Evolutionary conservation across 805 yeast genomes (phyloP), one percentile per base, ranked within the genome.

Genomic region (Candida ovalis): DNA sequence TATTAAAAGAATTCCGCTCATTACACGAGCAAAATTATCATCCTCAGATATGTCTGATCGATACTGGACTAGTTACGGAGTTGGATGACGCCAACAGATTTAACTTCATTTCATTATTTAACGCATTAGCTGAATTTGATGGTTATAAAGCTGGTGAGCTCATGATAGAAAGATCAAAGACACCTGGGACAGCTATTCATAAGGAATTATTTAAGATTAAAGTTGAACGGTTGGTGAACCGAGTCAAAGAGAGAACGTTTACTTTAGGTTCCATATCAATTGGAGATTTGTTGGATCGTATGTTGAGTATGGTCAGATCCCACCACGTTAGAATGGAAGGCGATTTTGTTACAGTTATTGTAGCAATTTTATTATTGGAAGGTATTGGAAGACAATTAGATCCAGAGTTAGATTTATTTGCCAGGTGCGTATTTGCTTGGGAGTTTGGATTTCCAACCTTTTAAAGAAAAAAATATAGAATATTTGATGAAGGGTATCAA

Each of bases 241-340:
- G 85, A 56, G 87, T 94, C 61, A 89, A 87, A 60, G 79, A 85
- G 61, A 74, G 96, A 47, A 94, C 99, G 0, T 94, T 94, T 62
- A 88, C 97, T 1, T 71, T 94, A 45, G 98, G 98, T 0, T 86
- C 89, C 42, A 84, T 94, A 13, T 86, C 92, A 33, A 88, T 94
- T 53, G 97, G 98, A 3, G 97, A 91, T 59, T 71, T 94, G 48
- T 72, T 94, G 48, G 94, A 89, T 56, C 86, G 82, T 60, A 91
- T 92, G 75, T 74, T 94, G 49, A 74, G 83, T 3, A 90, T 94
- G 97, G 98, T 94, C 18, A 74, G 98, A 52, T 72, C 74, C 10
- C 99, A 94, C 66, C 99, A 94, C 66, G 99, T 94, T 21, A 77
- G 97, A 61, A 87, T 94, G 96, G 99, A 94, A 62, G 95, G 96